Conservation (phyloP, 2,329 filamentous ascomycete species). For the Torrubiella hemipterigena region DNA sequence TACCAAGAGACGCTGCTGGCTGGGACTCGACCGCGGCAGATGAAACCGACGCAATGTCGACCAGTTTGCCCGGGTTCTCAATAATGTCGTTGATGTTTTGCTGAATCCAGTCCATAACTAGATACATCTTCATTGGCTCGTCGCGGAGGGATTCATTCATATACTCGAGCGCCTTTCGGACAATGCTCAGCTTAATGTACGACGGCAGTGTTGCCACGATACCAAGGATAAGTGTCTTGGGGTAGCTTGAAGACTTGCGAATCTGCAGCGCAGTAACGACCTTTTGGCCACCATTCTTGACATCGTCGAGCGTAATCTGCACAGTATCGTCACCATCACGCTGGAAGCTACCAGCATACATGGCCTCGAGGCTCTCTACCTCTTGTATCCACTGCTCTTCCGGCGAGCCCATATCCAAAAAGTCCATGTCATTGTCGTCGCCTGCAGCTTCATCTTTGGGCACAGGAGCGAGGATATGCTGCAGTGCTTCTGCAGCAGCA, state of each 20-base stretch:
- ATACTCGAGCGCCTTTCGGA: slow-evolving; percentile 63
- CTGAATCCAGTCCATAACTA: slow-evolving; percentile 84
- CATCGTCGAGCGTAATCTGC: slow-evolving; percentile 52
- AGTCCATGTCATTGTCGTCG: slow-evolving; percentile 30
- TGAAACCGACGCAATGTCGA: slow-evolving; percentile 71
- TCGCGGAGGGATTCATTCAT: slow-evolving; percentile 60
- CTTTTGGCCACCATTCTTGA: slow-evolving; percentile 37
- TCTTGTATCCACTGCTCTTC: slow-evolving; percentile 76
- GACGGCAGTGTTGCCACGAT: slow-evolving; percentile 66
- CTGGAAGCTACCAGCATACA: slow-evolving; percentile 65
- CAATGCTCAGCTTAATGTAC: slow-evolving; percentile 83
- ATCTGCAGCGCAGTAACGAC: slow-evolving; percentile 51
- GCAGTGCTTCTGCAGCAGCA: slow-evolving; percentile 66
- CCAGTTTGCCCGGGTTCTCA: slow-evolving; percentile 69
- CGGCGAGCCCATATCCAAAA: slow-evolving; percentile 35
- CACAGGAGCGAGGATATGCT: slow-evolving; percentile 32
- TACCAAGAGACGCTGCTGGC: slow-evolving; percentile 14
- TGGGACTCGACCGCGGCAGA: slow-evolving; percentile 50
- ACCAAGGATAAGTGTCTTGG: slow-evolving; percentile 55
- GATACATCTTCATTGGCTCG: slow-evolving; percentile 82
- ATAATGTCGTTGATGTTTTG: slow-evolving; percentile 73
- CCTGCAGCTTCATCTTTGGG: slow-evolving; percentile 4
- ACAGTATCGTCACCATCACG: slow-evolving; percentile 51
- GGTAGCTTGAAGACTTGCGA: slow-evolving; percentile 64
- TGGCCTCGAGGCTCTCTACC: slow-evolving; percentile 69